Percentiles rank a stretch among this genome's conserved stretches.
These are phyloP conservation scores for Penicillium capsulatum DNA, from an alignment of 2,329 filamentous ascomycete species.

Conservation along the genomic window DNA sequence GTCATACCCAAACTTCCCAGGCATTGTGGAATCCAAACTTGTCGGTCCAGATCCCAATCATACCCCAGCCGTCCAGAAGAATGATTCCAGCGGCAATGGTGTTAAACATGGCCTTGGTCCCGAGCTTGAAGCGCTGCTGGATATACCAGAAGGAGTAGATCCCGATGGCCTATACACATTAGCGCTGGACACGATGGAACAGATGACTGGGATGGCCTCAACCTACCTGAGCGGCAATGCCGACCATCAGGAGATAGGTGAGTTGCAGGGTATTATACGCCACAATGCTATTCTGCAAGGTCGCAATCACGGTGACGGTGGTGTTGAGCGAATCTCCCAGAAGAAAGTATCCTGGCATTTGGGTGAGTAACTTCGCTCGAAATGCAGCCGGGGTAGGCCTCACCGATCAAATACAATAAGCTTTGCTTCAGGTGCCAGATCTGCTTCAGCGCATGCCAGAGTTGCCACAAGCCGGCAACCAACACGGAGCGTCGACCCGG, in stretches of 20 bases:
- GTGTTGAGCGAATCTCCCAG: conserved; percentile 68
- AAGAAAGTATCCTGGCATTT: conserved; percentile 61
- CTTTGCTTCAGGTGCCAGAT: conserved; percentile 64
- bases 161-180: conserved; percentile 42
- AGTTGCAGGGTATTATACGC: conserved; percentile 61
- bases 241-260: conserved; percentile 64
- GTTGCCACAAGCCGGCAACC: conserved; percentile 59
- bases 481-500: conserved; percentile 47
- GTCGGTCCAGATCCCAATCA: conserved; percentile 56
- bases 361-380: no score
- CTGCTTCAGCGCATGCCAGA: conserved; percentile 54
- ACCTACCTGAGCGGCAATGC: conserved; percentile 57
- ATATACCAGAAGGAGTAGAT: conserved; percentile 60
- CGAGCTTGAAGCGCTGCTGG: conserved; percentile 56
- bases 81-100: conserved; percentile 59
- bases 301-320: conserved; percentile 63
- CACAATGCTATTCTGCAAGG: conserved; percentile 62
- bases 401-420: conserved; percentile 60
- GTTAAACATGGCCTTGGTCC: conserved; percentile 67
- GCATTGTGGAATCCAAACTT: conserved; percentile 51
- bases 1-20: conserved; percentile 54
- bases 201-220: not conserved
- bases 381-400: no score
- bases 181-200: not conserved
- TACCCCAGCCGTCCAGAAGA: conserved; percentile 55